phyloP scores from a whole-genome alignment of 257 asterid genomes.

The Coffea canephora region DNA sequence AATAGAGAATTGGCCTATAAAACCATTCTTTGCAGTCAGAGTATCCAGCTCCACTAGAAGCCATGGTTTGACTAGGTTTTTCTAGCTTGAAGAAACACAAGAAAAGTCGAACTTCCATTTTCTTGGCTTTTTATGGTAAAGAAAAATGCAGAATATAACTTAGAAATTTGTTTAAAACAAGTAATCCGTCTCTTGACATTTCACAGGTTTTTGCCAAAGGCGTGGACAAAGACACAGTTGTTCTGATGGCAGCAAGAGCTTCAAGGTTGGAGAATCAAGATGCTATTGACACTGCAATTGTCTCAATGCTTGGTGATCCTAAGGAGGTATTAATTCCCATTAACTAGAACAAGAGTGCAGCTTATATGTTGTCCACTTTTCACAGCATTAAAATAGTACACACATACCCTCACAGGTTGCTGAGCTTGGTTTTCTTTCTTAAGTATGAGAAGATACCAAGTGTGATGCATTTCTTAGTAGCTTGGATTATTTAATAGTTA shows the following conservation, averaged over 20 bases:
- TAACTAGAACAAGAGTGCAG: not conserved
- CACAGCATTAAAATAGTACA: not conserved
- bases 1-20: not conserved
- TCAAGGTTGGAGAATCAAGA: constrained; percentile 70
- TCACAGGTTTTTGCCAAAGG: constrained; percentile 45
- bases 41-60: not conserved
- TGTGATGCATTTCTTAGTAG: not conserved
- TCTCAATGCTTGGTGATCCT: constrained; percentile 62
- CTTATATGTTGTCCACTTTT: not conserved
- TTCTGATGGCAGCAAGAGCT: constrained; percentile 66
- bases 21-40: not conserved
- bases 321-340: constrained; percentile 46
- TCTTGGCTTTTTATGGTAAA: no score
- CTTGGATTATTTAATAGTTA: not conserved
- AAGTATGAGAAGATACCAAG: not conserved
- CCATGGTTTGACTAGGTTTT: not conserved
- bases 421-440: not conserved
- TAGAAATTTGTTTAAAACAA: not conserved
- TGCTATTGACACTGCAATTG: constrained; percentile 68
- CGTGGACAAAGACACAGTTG: constrained; percentile 48
- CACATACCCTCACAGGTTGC: not conserved
- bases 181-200: not conserved
- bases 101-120: no score
- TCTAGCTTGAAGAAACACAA: no score
- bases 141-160: not conserved